Base-by-base conservation (phyloP, 441 rosid species). In the Pelargonium citronellum region DNA sequence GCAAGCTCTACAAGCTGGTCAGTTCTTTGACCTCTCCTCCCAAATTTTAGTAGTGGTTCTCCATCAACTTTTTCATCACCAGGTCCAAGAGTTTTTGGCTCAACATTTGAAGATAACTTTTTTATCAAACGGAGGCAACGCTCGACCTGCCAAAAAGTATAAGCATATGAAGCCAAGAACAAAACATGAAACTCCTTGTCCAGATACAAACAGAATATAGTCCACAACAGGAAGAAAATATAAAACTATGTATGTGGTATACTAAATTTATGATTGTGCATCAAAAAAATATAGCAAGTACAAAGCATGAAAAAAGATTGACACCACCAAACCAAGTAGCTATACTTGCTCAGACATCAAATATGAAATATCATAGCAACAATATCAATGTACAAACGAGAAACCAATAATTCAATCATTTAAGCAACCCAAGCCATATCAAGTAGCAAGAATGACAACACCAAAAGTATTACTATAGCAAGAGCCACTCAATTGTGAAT, bases 1-100 rank as follows among this genome's bases (percentile, higher is more conserved):
- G 95, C 83, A 79, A 95, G 97, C 79, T 95, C 98, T 62, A 83
- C 80, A 46, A 91, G 83, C 77, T 92, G 97, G 49, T 92, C 97
- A 67, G 80, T 82, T 74, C 71, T 83, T 65, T 66, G 86, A 75
- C 71, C 67, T 78, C 77, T 83, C 85, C 95, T 86, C 74, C 94
- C 99, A 70, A 91, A 87, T 75, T 85, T 89, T 68, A 84, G 68
- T 46, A 69, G 16, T 77, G 83, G 79, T 61, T 79, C 83, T 72
- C 76, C 82, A 58, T 84, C 81, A 68, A 73, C 47, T 69, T 80
- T 78, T 67, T 77, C 77, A 68, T 79, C 80, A 77, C 67, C 66
- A 37, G 61, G 68, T 72, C 79, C 87, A 67, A 60, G 68, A 64
- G 62, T 20, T 65, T 79, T 79, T 64, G 73, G 68, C 77, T 83